Evolutionary conservation across 176 grass and related monocot genomes (phyloP), one percentile per base, ranked within the genome.

Genomic region (Carex parvula): DNA sequence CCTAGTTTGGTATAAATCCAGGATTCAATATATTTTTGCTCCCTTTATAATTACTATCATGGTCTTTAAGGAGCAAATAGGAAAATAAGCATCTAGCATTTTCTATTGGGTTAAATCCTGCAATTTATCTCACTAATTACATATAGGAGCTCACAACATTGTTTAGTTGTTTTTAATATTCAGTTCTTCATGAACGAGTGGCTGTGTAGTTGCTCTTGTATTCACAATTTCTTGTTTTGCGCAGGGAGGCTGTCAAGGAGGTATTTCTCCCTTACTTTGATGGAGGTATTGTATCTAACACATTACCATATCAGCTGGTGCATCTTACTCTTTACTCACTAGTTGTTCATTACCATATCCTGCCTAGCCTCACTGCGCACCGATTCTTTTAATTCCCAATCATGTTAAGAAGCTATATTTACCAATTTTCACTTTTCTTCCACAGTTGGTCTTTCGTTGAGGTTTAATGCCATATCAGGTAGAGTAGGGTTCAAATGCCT

Each of bases 231-330:
- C 48, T 21, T 52, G 54, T 85, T 72, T 83, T 84, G 41, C 9
- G 66, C 93, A 99, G 96, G 84, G 85, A 92, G 33, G 87, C 88
- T 85, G 91, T 95, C 22, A 88, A 82, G 87, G 90, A 95, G 53
- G 85, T 92, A 12, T 94, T 95, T 85, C 87, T 82, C 87, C 96
- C 96, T 64, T 94, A 92, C 77, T 99, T 95, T 79, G 85, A 85
- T 60, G 72, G 89, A 87, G 93, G 93, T 95, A 88, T 64, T 70
- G 24, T 78, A 48, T 70, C 2, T 70, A 41, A 41, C 66, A 70
- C 2, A 70, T 10, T n/a, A 70, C 6, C 66, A 55, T 76, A 10
- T 76, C 5, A 53, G 2, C 21, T 76, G 72, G 22, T 54, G 22
- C 22, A 16, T 32, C 5, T 15, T 16, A 30, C 20, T 53, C 42